A percentile compares a stretch with the other conserved stretches of the same genome.
These are phyloP conservation scores for Sisymbrium altissimum DNA, from an alignment of 345 rosid species.

Conservation along the genomic window DNA sequence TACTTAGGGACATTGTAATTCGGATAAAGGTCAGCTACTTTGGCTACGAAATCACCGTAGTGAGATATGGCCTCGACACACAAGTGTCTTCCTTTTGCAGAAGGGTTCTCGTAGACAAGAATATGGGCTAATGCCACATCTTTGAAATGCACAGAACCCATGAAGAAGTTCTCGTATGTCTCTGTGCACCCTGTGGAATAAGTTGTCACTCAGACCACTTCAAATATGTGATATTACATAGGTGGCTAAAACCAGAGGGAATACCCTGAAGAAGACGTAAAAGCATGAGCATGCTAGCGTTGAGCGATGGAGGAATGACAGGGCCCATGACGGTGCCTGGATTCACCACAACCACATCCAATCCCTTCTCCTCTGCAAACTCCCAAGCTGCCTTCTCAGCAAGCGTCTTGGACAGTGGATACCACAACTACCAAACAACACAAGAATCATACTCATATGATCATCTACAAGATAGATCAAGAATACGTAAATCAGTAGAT, in stretches of 20 bases:
- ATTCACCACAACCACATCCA: conserved; percentile 90
- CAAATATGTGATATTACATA: background rate
- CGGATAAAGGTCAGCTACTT: conserved; percentile 92
- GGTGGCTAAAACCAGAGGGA: background rate
- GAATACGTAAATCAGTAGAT: background rate
- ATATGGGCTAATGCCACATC: conserved; percentile 90
- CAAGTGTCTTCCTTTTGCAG: conserved; percentile 79
- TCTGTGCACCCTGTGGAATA: conserved; percentile 67
- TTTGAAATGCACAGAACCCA: conserved; percentile 91
- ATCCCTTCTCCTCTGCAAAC: conserved; percentile 62
- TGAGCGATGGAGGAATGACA: conserved; percentile 60
- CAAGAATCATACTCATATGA: background rate
- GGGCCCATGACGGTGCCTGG: conserved; percentile 96
- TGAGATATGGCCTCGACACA: conserved; percentile 87
- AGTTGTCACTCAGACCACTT: background rate
- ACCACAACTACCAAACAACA: conserved; percentile 61
- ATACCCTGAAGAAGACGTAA: conserved; percentile 69
- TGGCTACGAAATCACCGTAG: conserved; percentile 84
- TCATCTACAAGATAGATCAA: background rate
- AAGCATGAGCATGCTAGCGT: conserved; percentile 85
- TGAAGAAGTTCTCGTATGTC: conserved; percentile 65
- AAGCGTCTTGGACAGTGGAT: conserved; percentile 76
- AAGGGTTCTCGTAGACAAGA: conserved; percentile 73
- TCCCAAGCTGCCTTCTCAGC: conserved; percentile 97
- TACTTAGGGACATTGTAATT: conserved; percentile 76